These are phyloP conservation scores for Stemphylium beticola DNA, from an alignment of 2,329 filamentous ascomycete genomes.

Conservation along the genomic window DNA sequence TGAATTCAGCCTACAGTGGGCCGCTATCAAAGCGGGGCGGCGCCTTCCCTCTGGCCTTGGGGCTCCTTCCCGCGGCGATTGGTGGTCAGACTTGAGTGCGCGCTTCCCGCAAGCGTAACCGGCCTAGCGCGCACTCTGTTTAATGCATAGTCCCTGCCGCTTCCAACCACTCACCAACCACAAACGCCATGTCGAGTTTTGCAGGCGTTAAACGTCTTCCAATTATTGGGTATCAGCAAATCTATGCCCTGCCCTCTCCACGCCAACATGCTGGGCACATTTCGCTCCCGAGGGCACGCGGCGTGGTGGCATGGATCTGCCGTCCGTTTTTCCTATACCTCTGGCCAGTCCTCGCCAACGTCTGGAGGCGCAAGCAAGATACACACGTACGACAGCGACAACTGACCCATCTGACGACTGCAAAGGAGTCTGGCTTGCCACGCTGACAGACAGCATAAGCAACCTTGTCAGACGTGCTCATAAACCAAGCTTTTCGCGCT, in stretches of 20 bases:
- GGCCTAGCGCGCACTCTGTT: conserved; percentile 29
- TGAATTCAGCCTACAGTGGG: conserved; percentile 12
- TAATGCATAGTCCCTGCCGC: conserved; percentile 25
- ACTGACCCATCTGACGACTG: conserved; percentile 20
- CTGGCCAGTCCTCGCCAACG: conserved; percentile 10
- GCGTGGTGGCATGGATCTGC: conserved; percentile 20
- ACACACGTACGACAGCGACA: conserved; percentile 23
- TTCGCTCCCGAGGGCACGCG: conserved; percentile 28
- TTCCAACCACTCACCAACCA: conserved; percentile 35
- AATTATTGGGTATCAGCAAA: conserved; percentile 32
- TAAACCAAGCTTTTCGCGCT: conserved; percentile 32
- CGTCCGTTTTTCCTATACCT: conserved; percentile 17
- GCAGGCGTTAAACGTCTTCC: conserved; percentile 39
- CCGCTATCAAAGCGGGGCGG: conserved; percentile 23
- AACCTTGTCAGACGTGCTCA: conserved; percentile 33
- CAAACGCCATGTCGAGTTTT: conserved; percentile 32
- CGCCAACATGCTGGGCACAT: conserved; percentile 28
- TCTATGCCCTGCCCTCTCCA: conserved; percentile 20
- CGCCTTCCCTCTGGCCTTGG: conserved; percentile 24
- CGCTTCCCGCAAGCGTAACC: conserved; percentile 30
- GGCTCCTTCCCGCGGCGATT: conserved; percentile 27
- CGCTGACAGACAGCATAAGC: conserved; percentile 35
- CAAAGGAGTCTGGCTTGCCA: conserved; percentile 6
- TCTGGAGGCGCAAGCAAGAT: conserved; percentile 21
- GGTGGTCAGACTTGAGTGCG: conserved; percentile 16